phyloP scores from a whole-genome alignment of 768 basidiomycete genomes.

The Piloderma croceum region DNA sequence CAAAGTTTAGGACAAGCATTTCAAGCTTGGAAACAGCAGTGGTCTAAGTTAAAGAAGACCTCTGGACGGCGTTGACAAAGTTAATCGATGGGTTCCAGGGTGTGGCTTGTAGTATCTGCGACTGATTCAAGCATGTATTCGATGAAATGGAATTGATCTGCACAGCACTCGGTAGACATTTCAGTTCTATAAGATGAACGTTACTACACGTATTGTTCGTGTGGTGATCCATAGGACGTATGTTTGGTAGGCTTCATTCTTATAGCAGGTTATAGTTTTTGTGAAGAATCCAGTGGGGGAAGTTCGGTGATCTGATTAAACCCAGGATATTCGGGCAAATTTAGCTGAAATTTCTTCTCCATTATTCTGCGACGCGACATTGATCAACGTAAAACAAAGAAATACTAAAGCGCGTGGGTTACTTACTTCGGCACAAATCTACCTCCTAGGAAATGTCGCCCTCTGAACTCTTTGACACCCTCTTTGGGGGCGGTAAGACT shows the following conservation, averaged over 20 bases:
- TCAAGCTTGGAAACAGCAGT: constrained; percentile 9
- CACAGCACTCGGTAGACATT: too few relatives aligned
- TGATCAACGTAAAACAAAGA: constrained; percentile 1
- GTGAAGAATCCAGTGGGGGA: constrained; percentile 5
- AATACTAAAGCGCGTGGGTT: background rate
- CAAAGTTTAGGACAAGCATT: constrained; percentile 17
- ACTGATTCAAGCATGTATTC: too few relatives aligned
- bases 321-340: constrained; percentile 78
- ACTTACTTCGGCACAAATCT: constrained; percentile 85
- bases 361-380: constrained; percentile 43
- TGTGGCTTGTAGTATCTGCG: too few relatives aligned
- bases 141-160: too few relatives aligned
- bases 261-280: constrained; percentile 15
- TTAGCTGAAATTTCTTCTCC: constrained; percentile 68
- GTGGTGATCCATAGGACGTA: too few relatives aligned
- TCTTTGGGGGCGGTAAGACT: constrained; percentile 93
- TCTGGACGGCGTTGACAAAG: too few relatives aligned
- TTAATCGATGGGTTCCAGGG: too few relatives aligned
- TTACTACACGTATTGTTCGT: too few relatives aligned
- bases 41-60: too few relatives aligned
- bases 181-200: too few relatives aligned
- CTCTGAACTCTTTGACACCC: constrained; percentile 71
- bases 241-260: too few relatives aligned
- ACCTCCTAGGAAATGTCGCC: constrained; percentile 90
- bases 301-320: constrained; percentile 84